phyloP scores from a whole-genome alignment of 2,329 filamentous ascomycete genomes.

The Aspergillus clavatus region DNA sequence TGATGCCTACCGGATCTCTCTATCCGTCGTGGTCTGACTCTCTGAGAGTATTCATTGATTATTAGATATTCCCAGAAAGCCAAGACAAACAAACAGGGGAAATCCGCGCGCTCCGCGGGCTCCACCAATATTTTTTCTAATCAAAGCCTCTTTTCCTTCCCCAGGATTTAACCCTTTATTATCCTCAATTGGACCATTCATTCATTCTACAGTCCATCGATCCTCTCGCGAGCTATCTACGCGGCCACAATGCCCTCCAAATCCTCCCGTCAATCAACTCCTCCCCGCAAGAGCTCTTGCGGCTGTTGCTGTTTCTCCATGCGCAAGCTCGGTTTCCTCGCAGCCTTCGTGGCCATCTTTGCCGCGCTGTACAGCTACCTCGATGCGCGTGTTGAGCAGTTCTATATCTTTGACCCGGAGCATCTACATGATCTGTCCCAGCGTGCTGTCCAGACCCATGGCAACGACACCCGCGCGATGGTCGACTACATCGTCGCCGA shows the following conservation, averaged over 20 bases:
- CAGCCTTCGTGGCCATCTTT: slow-evolving; percentile 33
- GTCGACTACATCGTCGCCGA: slow-evolving; percentile 66
- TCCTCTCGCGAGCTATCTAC: neutral
- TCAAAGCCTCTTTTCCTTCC: slow-evolving; percentile 7
- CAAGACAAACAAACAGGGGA: neutral
- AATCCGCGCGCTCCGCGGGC: neutral
- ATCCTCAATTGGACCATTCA: no score
- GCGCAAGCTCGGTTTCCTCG: slow-evolving; percentile 28
- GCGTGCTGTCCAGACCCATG: slow-evolving; percentile 62
- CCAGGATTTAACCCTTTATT: no score
- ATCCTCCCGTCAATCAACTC: slow-evolving; percentile 7
- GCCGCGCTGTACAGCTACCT: slow-evolving; percentile 35
- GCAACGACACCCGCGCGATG: slow-evolving; percentile 67
- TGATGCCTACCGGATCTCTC: neutral
- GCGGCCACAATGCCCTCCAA: slow-evolving; percentile 21
- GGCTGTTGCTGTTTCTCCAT: slow-evolving; percentile 25
- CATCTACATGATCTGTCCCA: slow-evolving; percentile 65
- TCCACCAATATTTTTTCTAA: neutral
- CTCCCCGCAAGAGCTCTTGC: slow-evolving; percentile 13
- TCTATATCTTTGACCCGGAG: slow-evolving; percentile 71
- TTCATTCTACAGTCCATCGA: no score
- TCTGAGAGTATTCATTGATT: no score
- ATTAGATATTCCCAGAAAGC: neutral
- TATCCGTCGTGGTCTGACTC: neutral
- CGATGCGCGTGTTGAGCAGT: slow-evolving; percentile 38